phyloP scores from a whole-genome alignment of 2,329 filamentous ascomycete genomes.

The Phialophora expanda region DNA sequence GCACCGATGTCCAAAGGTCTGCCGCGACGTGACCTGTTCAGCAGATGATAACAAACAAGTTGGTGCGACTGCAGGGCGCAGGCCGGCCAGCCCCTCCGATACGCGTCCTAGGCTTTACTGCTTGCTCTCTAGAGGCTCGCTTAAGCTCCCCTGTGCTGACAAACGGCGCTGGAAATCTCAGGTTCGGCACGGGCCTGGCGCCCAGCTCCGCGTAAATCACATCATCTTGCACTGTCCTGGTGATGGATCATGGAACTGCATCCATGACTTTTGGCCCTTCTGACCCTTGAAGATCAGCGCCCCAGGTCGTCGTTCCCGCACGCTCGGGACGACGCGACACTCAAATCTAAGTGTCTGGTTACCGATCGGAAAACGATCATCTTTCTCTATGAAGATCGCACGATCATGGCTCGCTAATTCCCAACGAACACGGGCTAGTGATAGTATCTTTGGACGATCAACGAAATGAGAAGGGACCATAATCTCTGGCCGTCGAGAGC shows the following conservation, averaged over 20 bases:
- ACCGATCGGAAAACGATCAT: not conserved
- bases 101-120: constrained; percentile 8
- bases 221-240: not conserved
- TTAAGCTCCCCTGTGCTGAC: constrained; percentile 7
- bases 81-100: too few relatives aligned
- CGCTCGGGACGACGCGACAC: not conserved
- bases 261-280: not conserved
- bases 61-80: not conserved
- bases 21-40: constrained; percentile 12
- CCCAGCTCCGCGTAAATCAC: constrained; percentile 12
- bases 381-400: not conserved
- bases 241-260: not conserved
- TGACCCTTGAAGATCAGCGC: constrained; percentile 1
- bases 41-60: not conserved
- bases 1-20: not conserved
- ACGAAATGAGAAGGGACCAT: not conserved
- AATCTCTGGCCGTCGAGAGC: not conserved
- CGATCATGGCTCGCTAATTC: not conserved
- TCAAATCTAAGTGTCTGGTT: not conserved
- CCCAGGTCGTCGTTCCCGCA: too few relatives aligned
- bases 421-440: not conserved
- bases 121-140: constrained; percentile 18
- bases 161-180: constrained; percentile 1
- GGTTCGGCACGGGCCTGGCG: constrained; percentile 11
- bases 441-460: not conserved